Conservation (phyloP, 2,329 filamentous ascomycete genomes). For the Botrytis sinoallii region DNA sequence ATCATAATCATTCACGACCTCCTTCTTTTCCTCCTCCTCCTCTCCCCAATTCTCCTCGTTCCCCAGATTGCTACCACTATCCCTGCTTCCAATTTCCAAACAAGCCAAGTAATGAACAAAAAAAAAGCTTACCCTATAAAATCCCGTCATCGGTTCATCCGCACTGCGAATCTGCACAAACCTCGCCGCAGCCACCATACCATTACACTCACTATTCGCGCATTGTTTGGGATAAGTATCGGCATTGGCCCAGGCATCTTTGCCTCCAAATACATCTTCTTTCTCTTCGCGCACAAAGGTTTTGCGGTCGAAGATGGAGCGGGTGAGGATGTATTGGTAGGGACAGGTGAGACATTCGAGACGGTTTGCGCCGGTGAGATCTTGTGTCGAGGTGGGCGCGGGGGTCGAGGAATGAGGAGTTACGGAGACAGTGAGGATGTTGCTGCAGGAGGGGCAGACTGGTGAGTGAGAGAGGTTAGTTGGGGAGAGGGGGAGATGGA, state of each 20-base stretch:
- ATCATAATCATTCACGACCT: slow-evolving; percentile 11
- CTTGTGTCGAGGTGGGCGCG: slow-evolving; percentile 28
- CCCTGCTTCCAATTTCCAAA: background rate
- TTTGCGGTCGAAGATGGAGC: slow-evolving; percentile 75
- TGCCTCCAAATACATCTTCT: slow-evolving; percentile 86
- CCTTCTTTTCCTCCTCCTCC: background rate
- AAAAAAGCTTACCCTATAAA: slow-evolving; percentile 67
- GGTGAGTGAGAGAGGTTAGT: background rate
- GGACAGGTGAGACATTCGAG: slow-evolving; percentile 96
- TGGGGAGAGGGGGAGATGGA: background rate
- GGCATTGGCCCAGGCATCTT: slow-evolving; percentile 86
- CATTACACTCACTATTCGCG: slow-evolving; percentile 74
- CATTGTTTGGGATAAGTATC: slow-evolving; percentile 83
- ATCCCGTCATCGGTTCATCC: slow-evolving; percentile 97
- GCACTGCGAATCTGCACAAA: slow-evolving; percentile 97
- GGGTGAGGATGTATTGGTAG: slow-evolving; percentile 80
- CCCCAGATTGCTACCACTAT: background rate
- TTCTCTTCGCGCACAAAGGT: slow-evolving; percentile 79
- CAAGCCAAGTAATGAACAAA: background rate
- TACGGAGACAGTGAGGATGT: slow-evolving; percentile 71
- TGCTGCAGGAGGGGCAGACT: slow-evolving; percentile 83
- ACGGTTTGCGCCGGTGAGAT: slow-evolving; percentile 55
- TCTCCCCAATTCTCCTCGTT: background rate
- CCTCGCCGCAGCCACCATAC: slow-evolving; percentile 85
- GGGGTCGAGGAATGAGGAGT: slow-evolving; percentile 20